Conservation (phyloP, 2,329 filamentous ascomycete species). For the Dothidotthia symphoricarpi region DNA sequence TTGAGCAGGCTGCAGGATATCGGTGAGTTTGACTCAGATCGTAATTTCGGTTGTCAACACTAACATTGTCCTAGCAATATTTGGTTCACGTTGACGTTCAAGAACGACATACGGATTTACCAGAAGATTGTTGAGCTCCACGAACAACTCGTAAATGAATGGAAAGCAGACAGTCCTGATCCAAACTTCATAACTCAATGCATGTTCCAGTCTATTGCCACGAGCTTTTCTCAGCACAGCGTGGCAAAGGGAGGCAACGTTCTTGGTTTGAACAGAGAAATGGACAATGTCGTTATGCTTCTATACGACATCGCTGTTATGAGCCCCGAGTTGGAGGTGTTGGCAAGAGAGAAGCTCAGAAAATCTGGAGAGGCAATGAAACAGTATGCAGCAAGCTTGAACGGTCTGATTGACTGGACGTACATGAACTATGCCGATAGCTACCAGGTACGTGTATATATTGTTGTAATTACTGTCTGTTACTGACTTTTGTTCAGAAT, state of each 20-base stretch:
- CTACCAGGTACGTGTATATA: no score
- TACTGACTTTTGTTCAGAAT: no score
- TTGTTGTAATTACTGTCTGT: no score
- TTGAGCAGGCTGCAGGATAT: constrained; percentile 26
- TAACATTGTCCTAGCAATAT: constrained; percentile 14
- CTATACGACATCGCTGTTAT: constrained; percentile 20
- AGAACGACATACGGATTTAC: constrained; percentile 17
- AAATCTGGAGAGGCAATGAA: constrained; percentile 14
- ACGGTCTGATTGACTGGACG: constrained; percentile 15
- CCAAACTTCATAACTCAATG: constrained; percentile 25
- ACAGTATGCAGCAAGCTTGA: constrained; percentile 10
- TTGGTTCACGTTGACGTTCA: constrained; percentile 28
- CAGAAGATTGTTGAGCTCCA: constrained; percentile 21
- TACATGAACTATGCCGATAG: constrained; percentile 40
- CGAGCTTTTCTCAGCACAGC: constrained; percentile 17
- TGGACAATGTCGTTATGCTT: constrained; percentile 22
- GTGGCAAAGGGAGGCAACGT: constrained; percentile 26
- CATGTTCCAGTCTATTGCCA: constrained; percentile 25
- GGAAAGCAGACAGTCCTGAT: constrained; percentile 10
- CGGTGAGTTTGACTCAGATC: constrained; percentile 7
- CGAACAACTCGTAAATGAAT: constrained; percentile 19
- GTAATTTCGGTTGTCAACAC: neutral
- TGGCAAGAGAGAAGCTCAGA: constrained; percentile 11
- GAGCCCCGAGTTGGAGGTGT: constrained; percentile 12
- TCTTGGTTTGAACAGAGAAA: constrained; percentile 20